Conservation (phyloP, 805 yeast genomes). For the Candida boidinii region DNA sequence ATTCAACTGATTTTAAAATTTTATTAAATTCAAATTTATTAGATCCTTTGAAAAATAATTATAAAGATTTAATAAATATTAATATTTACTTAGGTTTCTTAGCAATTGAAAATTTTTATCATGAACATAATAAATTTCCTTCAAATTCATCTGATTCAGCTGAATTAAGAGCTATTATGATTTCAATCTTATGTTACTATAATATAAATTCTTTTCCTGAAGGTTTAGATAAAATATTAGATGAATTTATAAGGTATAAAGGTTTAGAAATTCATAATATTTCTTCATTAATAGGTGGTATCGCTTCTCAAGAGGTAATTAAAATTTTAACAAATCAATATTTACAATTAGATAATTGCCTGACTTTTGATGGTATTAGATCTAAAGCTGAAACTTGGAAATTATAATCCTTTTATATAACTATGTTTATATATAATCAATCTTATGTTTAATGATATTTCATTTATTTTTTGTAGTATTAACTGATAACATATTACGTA, state of each 20-base stretch:
- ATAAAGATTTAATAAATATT: conserved; percentile 3
- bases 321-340: conserved; percentile 75
- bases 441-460: too few relatives aligned
- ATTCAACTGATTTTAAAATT: conserved; percentile 30
- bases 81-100: conserved; percentile 36
- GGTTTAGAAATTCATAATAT: conserved; percentile 47
- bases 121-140: conserved; percentile 14
- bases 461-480: too few relatives aligned
- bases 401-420: too few relatives aligned
- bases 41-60: conserved; percentile 6
- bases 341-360: conserved; percentile 62
- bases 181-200: conserved; percentile 17
- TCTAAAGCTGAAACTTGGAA: conserved; percentile 33
- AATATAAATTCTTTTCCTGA: conserved; percentile 22
- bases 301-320: conserved; percentile 76
- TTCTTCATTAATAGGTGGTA: conserved; percentile 71
- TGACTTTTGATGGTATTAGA: conserved; percentile 65
- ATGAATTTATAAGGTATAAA: conserved; percentile 31
- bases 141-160: conserved; percentile 8
- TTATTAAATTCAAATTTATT: conserved; percentile 12
- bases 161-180: conserved; percentile 13
- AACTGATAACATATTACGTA: too few relatives aligned
- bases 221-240: conserved; percentile 28
- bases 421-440: too few relatives aligned
- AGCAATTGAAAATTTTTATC: conserved; percentile 19